Evolutionary conservation across 2,329 filamentous ascomycete genomes (phyloP), one percentile per base, ranked within the genome.

Genomic region (Talaromyces sp.): DNA sequence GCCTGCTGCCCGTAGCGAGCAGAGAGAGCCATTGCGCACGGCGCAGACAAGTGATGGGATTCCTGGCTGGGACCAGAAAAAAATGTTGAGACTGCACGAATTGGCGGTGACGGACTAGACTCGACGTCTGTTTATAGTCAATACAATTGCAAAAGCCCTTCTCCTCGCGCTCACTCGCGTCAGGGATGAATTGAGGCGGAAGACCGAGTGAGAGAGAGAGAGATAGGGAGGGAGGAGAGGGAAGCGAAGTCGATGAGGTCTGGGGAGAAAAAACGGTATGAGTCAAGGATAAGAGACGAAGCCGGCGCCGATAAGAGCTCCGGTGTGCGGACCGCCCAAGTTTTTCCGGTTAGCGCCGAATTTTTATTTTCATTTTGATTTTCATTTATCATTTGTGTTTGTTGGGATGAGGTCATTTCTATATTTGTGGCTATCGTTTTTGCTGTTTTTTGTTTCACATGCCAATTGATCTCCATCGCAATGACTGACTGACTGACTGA

Each of bases 1-100:
- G 73, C 69, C 64, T 73, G 73, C 68, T 77, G 75, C 70, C 75
- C 75, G 69, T 72, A 76, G 66, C 75, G 75, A 74, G 75, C 74
- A 66, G 74, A 70, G 69, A 77, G 72, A 75, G 74, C 75, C 75
- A 78, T 77, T 72, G 73, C 72, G 73, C 69, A 66, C 68, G 65
- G 70, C 72, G 70, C 72, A 65, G 58, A 65, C 58, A 58, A 8
- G 17, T n/a, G 14, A 8, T n/a, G 48, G 17, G 17, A 17, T 27
- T 11, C 11, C 29, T 31, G n/a, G 7, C 21, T 12, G 10, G 19
- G 17, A 11, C 8, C 8, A 21, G 21, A 46, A 46, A 46, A 46
- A 46, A 35, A 6, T 54, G 43, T 46, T 46, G 43, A 24, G 43
- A 21, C 19, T 11, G 43, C 9, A 46, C 43, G 19, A 46, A 46